Percentiles rank a stretch among this genome's conserved stretches.
Conservation (phyloP, 2,329 filamentous ascomycete genomes). For the Fusarium virguliforme region DNA sequence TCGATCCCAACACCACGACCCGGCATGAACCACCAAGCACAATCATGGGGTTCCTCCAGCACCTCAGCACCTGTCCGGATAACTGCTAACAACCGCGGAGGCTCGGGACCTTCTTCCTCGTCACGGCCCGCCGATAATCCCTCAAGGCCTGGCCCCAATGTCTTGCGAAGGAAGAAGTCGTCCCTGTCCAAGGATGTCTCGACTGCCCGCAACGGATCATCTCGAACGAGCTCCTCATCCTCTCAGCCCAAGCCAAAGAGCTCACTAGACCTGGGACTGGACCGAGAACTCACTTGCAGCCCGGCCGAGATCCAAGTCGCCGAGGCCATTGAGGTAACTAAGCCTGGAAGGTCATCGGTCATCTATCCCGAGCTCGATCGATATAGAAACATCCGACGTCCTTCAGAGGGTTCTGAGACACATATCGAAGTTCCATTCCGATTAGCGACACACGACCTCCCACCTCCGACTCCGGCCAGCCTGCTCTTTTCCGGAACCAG, state of each 20-base stretch:
- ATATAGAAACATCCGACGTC: conserved; percentile 67
- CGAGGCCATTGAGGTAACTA: conserved; percentile 61
- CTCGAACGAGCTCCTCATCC: conserved; percentile 61
- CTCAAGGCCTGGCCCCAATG: conserved; percentile 58
- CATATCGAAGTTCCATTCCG: conserved; percentile 68
- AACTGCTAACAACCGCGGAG: conserved; percentile 53
- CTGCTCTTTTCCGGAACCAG: conserved; percentile 75
- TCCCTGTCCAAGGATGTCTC: conserved; percentile 60
- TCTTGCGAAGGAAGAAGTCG: conserved; percentile 67
- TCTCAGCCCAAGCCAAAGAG: conserved; percentile 60
- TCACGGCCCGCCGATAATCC: conserved; percentile 55
- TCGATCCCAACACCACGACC: conserved; percentile 46
- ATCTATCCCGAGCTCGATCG: conserved; percentile 75
- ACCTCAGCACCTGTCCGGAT: conserved; percentile 55
- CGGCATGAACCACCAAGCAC: conserved; percentile 60
- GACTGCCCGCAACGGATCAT: conserved; percentile 55
- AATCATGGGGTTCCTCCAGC: conserved; percentile 60
- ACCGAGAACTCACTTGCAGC: conserved; percentile 62
- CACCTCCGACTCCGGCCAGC: conserved; percentile 73
- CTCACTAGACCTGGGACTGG: conserved; percentile 58
- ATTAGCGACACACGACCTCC: conserved; percentile 75
- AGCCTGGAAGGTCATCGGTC: conserved; percentile 60
- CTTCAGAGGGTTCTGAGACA: conserved; percentile 54
- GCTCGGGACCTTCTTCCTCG: conserved; percentile 56
- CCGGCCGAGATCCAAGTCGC: conserved; percentile 62